Base-by-base conservation (phyloP, 75 land plant species). In the Azolla pinnata region DNA sequence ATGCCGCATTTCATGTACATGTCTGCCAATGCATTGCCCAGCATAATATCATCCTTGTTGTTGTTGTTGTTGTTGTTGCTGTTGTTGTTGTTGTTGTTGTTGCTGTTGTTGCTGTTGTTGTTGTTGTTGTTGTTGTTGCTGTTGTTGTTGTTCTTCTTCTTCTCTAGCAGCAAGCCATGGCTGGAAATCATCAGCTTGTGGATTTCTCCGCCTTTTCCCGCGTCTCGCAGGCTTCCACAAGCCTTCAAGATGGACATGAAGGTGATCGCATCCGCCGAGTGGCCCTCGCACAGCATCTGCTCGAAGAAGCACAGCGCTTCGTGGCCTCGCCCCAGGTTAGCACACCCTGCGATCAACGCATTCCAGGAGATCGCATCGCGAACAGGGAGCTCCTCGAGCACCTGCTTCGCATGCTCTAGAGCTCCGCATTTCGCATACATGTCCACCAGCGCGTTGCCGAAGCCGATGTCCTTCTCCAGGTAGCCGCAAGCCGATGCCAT, bases 1-100 rank as follows among this genome's bases (percentile, higher is more conserved):
- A 28, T 28, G 27, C 57, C 57, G 27, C 57, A 7, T 54, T 54
- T 54, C 2, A 28, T 28, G 27, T 59, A 59, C 61, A 59, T 59
- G 19, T 59, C 61, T 3, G 33, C 10, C n/a, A 59, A 8, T 1
- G 61, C 35, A 38, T 59, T 59, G 21, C 44, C 61, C 2, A 59
- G 21, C 17, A 18, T 16, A 32, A 59, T 17, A 8, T 33, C 10
- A 1, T 4, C 24, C 18, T 59, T 46, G n/a, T n/a, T n/a, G n/a
- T n/a, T n/a, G n/a, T n/a, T n/a, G n/a, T n/a, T n/a, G n/a, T n/a
- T n/a, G n/a, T n/a, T n/a, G n/a, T n/a, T n/a, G n/a, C n/a, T n/a
- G n/a, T n/a, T n/a, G n/a, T n/a, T n/a, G n/a, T n/a, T n/a, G n/a
- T n/a, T n/a, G n/a, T n/a, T n/a, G n/a, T n/a, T n/a, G n/a, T n/a